A percentile compares a stretch with the other conserved stretches of the same genome.
phyloP scores from a whole-genome alignment of 176 grass and related monocot species.

The Elymus sibiricus region DNA sequence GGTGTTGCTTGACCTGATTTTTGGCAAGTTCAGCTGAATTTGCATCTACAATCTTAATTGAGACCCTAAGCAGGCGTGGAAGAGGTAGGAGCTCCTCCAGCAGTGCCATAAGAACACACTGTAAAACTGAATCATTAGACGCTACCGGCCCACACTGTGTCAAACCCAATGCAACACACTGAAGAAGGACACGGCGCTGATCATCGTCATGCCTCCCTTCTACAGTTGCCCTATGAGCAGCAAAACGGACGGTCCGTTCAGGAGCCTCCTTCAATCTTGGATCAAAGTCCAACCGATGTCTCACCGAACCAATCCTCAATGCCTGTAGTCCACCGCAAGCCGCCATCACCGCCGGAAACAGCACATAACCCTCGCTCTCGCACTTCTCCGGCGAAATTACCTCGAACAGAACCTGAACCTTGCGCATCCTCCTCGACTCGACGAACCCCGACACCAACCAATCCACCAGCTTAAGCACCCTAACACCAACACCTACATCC shows the following conservation, averaged over 20 bases:
- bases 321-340: conserved; percentile 51
- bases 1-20: conserved; percentile 46
- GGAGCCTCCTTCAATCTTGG: conserved; percentile 47
- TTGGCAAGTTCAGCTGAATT: conserved; percentile 18
- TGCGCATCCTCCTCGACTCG: conserved; percentile 44
- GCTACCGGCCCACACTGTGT: conserved; percentile 50
- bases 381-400: conserved; percentile 41
- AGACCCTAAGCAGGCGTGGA: conserved; percentile 40
- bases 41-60: conserved; percentile 27
- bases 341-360: conserved; percentile 57
- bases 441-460: conserved; percentile 65
- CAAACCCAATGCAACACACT: conserved; percentile 69
- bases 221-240: conserved; percentile 37
- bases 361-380: conserved; percentile 10
- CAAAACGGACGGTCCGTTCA: conserved; percentile 54
- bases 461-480: conserved; percentile 70
- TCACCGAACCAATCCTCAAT: conserved; percentile 47
- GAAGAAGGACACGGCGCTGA: conserved; percentile 33
- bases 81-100: conserved; percentile 67
- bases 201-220: conserved; percentile 20
- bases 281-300: conserved; percentile 55
- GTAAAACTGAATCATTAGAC: conserved; percentile 48
- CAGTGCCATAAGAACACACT: conserved; percentile 47
- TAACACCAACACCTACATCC: conserved; percentile 35
- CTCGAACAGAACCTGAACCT: conserved; percentile 45